Evolutionary conservation across 345 rosid genomes (phyloP), one percentile per base, ranked within the genome.

Genomic region (Syzygium grande): DNA sequence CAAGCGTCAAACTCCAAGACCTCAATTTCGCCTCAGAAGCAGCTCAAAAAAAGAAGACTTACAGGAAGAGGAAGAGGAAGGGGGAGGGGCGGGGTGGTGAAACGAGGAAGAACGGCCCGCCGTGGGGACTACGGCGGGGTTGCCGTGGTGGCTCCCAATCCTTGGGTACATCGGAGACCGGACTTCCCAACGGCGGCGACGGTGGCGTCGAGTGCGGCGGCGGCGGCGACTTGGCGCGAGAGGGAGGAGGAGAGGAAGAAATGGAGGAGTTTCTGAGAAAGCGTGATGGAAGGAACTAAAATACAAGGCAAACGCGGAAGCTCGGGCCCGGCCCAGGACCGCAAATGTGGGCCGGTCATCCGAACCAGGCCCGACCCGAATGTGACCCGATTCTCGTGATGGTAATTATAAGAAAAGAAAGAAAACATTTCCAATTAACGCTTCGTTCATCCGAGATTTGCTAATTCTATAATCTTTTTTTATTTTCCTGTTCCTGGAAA

Each of bases 91-190:
- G 41, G 89, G 9, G 51, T 87, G 92, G 54, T 93, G 93, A 84
- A 84, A 87, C 27, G 92, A 91, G 46, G 95, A 68, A 73, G 91
- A 88, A 84, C 94, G 94, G 87, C 90, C 90, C 59, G 88, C 90
- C 59, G 94, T 90, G 84, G 95, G 92, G 85, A 87, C 90, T 7
- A 88, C 78, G 61, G 88, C 29, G 87, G 89, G 92, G 65, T 87
- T 92, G 30, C 86, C 92, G 84, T 90, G 95, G 88, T 95, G 98
- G 87, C 93, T 41, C 13, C 89, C 95, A 83, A 96, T 87, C 90
- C 91, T 92, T 3, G 99, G 99, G 86, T 96, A 97, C 58, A 55
- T 95, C 96, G 92, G 92, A 92, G 93, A 93, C 92, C 68, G 93
- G 91, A 51, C 89, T 92, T 87, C 51, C 23, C 87, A 27, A 19